Conservation (phyloP, 345 rosid genomes). For the Rhizophora apiculata region DNA sequence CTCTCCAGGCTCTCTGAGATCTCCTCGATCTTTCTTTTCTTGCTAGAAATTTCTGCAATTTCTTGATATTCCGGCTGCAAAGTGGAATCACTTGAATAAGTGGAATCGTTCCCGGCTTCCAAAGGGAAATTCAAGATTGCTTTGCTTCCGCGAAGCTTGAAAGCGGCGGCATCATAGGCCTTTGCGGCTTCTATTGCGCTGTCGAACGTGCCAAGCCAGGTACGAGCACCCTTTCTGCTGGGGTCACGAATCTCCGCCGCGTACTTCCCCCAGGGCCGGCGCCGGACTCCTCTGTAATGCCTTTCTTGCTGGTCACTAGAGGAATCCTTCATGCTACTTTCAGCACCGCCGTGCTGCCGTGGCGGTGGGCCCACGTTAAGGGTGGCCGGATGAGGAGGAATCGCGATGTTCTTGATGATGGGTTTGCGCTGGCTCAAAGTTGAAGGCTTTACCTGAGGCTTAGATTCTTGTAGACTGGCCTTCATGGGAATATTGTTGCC, state of each 20-base stretch:
- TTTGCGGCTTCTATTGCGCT: conserved; percentile 78
- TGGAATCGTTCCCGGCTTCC: conserved; percentile 43
- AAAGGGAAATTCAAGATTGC: conserved; percentile 92
- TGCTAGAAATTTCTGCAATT: not conserved
- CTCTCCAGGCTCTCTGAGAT: conserved; percentile 2
- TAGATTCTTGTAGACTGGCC: not conserved
- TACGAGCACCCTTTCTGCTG: conserved; percentile 68
- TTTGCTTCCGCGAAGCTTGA: conserved; percentile 75
- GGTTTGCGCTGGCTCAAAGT: conserved; percentile 68
- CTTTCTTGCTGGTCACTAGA: conserved; percentile 25
- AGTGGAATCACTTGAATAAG: not conserved
- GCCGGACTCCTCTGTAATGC: conserved; percentile 81
- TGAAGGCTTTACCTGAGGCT: conserved; percentile 21
- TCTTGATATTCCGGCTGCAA: conserved; percentile 2
- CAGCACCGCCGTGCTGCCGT: not conserved
- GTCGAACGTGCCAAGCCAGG: conserved; percentile 93
- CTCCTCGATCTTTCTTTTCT: conserved; percentile 40
- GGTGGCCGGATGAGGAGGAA: conserved; percentile 33
- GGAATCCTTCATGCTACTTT: not conserved
- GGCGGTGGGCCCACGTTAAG: not conserved
- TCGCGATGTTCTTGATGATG: conserved; percentile 37
- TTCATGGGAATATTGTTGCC: not conserved
- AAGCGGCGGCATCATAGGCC: conserved; percentile 88
- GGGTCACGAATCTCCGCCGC: conserved; percentile 97
- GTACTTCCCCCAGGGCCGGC: conserved; percentile 88